Conservation (phyloP, 2,329 filamentous ascomycete genomes). For the Geosmithia putterillii region DNA sequence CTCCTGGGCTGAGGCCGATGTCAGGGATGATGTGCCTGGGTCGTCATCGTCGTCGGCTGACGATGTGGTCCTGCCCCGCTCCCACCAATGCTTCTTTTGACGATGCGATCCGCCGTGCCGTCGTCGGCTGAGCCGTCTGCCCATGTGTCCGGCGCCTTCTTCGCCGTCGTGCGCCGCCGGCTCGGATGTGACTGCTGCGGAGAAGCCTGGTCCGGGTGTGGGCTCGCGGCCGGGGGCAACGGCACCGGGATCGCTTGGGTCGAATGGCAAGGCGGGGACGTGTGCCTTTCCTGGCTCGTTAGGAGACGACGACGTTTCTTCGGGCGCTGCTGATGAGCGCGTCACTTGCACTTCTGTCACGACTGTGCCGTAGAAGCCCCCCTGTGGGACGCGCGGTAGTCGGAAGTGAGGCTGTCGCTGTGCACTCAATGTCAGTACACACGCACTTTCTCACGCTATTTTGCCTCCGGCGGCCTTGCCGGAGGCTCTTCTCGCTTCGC, state of each 20-base stretch:
- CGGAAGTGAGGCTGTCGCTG: neutral
- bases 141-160: neutral
- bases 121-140: too few relatives aligned
- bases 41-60: too few relatives aligned
- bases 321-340: conserved; percentile 9
- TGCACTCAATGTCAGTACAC: too few relatives aligned
- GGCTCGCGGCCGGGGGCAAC: conserved; percentile 7
- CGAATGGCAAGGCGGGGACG: conserved; percentile 8
- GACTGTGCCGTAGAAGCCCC: conserved; percentile 35
- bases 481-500: too few relatives aligned
- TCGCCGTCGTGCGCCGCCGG: conserved; percentile 12
- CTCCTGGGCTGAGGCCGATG: conserved; percentile 1
- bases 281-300: conserved; percentile 11
- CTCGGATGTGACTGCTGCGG: conserved; percentile 6
- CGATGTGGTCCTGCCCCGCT: too few relatives aligned
- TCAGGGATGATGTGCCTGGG: too few relatives aligned
- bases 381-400: conserved; percentile 12
- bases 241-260: too few relatives aligned
- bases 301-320: conserved; percentile 8
- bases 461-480: too few relatives aligned
- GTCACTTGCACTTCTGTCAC: conserved; percentile 38
- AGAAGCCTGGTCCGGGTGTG: conserved; percentile 11
- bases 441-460: too few relatives aligned
- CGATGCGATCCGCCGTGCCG: too few relatives aligned
- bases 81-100: too few relatives aligned